Conservation (phyloP, 2,329 filamentous ascomycete species). For the Aspergillus amoenus region DNA sequence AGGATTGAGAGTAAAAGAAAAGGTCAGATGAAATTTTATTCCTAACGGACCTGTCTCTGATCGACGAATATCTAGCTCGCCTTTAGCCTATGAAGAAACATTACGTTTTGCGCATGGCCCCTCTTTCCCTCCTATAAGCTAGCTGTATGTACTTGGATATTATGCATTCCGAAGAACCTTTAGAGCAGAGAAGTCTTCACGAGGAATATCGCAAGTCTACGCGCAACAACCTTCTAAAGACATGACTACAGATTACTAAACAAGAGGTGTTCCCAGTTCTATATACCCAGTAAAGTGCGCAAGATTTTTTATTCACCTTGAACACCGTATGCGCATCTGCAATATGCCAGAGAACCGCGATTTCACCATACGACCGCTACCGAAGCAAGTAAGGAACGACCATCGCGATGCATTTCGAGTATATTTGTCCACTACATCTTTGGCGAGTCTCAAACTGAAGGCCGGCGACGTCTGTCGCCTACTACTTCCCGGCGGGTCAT, state of each 20-base stretch:
- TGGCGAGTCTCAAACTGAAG: slow-evolving; percentile 55
- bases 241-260: not conserved
- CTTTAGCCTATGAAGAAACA: too few species aligned
- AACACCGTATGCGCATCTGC: not conserved
- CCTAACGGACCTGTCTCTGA: too few species aligned
- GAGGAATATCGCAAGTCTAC: not conserved
- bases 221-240: not conserved
- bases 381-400: slow-evolving; percentile 47
- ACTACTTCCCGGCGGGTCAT: slow-evolving; percentile 34
- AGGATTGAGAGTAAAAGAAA: too few species aligned
- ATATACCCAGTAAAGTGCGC: not conserved
- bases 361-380: slow-evolving; percentile 57
- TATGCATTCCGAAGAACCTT: too few species aligned
- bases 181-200: too few species aligned
- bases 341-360: slow-evolving; percentile 39
- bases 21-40: too few species aligned
- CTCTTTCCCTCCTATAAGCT: too few species aligned
- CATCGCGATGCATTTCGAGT: slow-evolving; percentile 61
- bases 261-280: not conserved
- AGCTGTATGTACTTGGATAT: too few species aligned
- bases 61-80: too few species aligned
- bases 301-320: not conserved
- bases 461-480: slow-evolving; percentile 58
- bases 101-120: too few species aligned
- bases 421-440: slow-evolving; percentile 55